Conservation (phyloP, 306 rosid species). For the Hippophae gyantsensis region DNA sequence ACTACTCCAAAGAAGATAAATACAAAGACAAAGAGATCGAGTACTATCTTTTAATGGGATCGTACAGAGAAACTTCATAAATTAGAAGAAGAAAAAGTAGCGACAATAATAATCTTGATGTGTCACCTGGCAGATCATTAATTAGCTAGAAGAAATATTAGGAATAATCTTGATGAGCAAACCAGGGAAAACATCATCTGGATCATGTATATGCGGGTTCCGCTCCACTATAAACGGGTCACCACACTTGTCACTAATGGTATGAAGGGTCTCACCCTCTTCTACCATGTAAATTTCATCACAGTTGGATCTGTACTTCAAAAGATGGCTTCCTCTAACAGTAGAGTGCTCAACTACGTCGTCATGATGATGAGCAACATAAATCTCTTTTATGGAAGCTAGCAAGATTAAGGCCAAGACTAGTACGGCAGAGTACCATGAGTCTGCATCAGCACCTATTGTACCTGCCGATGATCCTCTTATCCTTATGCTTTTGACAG, state of each 20-base stretch:
- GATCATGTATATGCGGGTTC: slow-evolving; percentile 80
- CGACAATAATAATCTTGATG: no score
- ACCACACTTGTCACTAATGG: slow-evolving; percentile 69
- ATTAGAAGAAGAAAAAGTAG: no score
- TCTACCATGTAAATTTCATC: slow-evolving; percentile 42
- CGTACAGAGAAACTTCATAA: no score
- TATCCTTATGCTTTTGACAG: not conserved
- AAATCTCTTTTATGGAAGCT: slow-evolving; percentile 42
- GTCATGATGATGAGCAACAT: not conserved
- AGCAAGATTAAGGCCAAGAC: slow-evolving; percentile 39
- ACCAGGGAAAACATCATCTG: slow-evolving; percentile 84
- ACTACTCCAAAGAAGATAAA: no score
- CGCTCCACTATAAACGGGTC: slow-evolving; percentile 79
- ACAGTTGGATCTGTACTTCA: slow-evolving; percentile 21
- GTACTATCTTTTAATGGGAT: no score
- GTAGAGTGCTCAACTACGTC: not conserved
- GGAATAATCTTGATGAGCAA: slow-evolving; percentile 61
- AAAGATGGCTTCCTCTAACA: slow-evolving; percentile 27
- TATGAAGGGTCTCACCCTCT: slow-evolving; percentile 75
- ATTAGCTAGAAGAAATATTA: not conserved
- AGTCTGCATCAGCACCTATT: slow-evolving; percentile 32
- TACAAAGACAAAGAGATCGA: no score
- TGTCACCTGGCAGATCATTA: no score
- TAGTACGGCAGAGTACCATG: slow-evolving; percentile 49
- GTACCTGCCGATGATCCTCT: not conserved